Base-by-base conservation (phyloP, 1,284 basidiomycete genomes). In the Ceratobasidium sp. region DNA sequence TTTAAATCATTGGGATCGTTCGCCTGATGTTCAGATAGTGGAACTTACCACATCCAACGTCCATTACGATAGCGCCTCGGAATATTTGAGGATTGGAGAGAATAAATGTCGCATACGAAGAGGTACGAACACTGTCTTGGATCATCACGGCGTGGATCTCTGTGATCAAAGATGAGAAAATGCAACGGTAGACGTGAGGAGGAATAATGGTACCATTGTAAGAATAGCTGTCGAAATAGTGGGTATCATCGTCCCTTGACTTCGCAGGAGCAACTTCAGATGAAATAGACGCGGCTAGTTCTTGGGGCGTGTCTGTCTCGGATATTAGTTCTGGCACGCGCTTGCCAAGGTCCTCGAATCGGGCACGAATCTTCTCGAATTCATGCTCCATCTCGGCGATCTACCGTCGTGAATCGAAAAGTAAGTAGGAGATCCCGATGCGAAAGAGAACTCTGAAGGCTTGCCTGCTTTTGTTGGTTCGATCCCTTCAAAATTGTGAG, bases 181-280 rank as follows among this genome's bases (percentile, higher is more conserved):
- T 24, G 31, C 36, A n/a, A 56, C 53, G 24, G 17, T 22, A 27
- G 24, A 14, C 1, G 24, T 74, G n/a, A 47, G 51, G 29, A 41
- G 36, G 6, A 11, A 22, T 76, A 45, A 3, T 77, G 87, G 22
- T 77, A 94, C 95, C 95, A 79, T 98, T 97, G 78, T 91, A 91
- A n/a, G 89, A 93, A 80, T 99, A 99, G 77, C 92, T 94, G 76
- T 94, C 88, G 83, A 99, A 99, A 83, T 99, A 99, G 81, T 98
- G 94, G 0, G 93, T 89, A 82, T 99, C 97, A 79, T 98, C 94
- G 78, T 97, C 94, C 47, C 91, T 79, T 64, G 82, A 79, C 51
- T 76, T 73, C 84, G 36, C 50, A 22, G 75, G 51, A 15, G 80
- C 75, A 64, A 80, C 57, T 14, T 62, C 57, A 1, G 57, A 60